phyloP scores from a whole-genome alignment of 805 yeast genomes.

The Peterozyma xylosa region DNA sequence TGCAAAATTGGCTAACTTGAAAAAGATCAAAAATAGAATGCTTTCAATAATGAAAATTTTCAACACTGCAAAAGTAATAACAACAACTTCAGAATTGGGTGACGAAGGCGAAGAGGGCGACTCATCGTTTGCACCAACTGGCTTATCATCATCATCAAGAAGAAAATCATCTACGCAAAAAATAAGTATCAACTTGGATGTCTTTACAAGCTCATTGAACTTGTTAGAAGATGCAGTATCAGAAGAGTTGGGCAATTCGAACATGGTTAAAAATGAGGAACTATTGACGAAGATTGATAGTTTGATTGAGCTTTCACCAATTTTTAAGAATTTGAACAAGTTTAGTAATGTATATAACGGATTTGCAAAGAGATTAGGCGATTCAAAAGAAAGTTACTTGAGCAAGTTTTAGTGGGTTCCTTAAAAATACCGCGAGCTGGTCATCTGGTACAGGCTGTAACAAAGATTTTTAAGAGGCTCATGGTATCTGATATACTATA shows the following conservation, averaged over 20 bases:
- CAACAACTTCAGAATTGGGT: constrained; percentile 20
- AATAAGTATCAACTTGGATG: constrained; percentile 15
- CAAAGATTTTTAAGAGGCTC: not conserved
- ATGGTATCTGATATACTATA: not conserved
- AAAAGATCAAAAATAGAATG: constrained; percentile 37
- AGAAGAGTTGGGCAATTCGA: constrained; percentile 28
- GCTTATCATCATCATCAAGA: not conserved
- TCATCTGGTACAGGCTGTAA: not conserved
- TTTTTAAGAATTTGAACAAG: constrained; percentile 43
- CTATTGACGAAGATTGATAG: constrained; percentile 36
- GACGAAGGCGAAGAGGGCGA: constrained; percentile 7
- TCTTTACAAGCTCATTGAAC: constrained; percentile 29
- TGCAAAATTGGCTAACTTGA: constrained; percentile 34
- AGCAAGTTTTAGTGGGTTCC: constrained; percentile 8
- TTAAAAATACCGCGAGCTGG: not conserved
- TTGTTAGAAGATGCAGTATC: constrained; percentile 37
- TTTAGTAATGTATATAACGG: constrained; percentile 43
- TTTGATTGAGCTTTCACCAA: constrained; percentile 39
- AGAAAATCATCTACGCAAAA: constrained; percentile 5
- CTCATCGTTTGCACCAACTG: constrained; percentile 3
- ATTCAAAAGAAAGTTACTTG: constrained; percentile 25
- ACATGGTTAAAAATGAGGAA: constrained; percentile 22
- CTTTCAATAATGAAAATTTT: constrained; percentile 37
- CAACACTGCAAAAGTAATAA: constrained; percentile 33
- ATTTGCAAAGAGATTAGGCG: constrained; percentile 35